These are phyloP conservation scores for Entophlyctis luteolus DNA, from an alignment of 192 early-diverging fungal genomes.

Conservation along the genomic window DNA sequence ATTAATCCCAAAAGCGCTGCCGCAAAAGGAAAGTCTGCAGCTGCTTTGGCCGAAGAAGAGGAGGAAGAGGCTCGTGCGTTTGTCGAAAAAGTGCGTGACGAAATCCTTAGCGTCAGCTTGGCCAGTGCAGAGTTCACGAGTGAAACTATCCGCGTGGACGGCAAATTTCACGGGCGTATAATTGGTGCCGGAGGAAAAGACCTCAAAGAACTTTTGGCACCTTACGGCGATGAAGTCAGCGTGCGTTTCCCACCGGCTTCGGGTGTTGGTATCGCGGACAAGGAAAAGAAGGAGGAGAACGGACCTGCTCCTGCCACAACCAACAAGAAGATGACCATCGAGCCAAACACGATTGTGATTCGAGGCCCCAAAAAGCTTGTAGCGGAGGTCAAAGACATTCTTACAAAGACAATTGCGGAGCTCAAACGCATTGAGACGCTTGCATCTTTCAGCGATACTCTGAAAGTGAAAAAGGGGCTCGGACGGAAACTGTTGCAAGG, in stretches of 20 bases:
- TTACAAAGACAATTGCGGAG: slow-evolving; percentile 63
- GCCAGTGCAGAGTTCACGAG: slow-evolving; percentile 65
- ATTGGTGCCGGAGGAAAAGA: slow-evolving; percentile 72
- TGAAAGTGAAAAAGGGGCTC: slow-evolving; percentile 46
- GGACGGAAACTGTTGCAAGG: slow-evolving; percentile 28
- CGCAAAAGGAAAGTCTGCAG: slow-evolving; percentile 12
- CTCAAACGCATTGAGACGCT: slow-evolving; percentile 66
- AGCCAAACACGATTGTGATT: slow-evolving; percentile 64
- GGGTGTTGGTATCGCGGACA: slow-evolving; percentile 39
- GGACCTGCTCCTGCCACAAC: slow-evolving; percentile 51
- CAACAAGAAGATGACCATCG: slow-evolving; percentile 30
- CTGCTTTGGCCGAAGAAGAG: slow-evolving; percentile 37
- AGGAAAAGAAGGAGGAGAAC: slow-evolving; percentile 37
- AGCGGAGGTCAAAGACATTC: slow-evolving; percentile 62
- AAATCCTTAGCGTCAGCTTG: slow-evolving; percentile 63
- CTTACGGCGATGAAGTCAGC: slow-evolving; percentile 58
- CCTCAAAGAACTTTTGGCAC: slow-evolving; percentile 66
- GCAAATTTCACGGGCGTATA: slow-evolving; percentile 72
- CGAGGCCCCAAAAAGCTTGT: slow-evolving; percentile 78
- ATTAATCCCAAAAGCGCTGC: slow-evolving; percentile 20
- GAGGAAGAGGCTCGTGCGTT: slow-evolving; percentile 35
- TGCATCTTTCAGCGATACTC: slow-evolving; percentile 35
- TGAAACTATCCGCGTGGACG: slow-evolving; percentile 58
- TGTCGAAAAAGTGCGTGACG: slow-evolving; percentile 53
- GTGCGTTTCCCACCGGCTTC: slow-evolving; percentile 66